Evolutionary conservation across 495 filamentous ascomycete species (phyloP).

Genomic region (Monascus purpureus): DNA sequence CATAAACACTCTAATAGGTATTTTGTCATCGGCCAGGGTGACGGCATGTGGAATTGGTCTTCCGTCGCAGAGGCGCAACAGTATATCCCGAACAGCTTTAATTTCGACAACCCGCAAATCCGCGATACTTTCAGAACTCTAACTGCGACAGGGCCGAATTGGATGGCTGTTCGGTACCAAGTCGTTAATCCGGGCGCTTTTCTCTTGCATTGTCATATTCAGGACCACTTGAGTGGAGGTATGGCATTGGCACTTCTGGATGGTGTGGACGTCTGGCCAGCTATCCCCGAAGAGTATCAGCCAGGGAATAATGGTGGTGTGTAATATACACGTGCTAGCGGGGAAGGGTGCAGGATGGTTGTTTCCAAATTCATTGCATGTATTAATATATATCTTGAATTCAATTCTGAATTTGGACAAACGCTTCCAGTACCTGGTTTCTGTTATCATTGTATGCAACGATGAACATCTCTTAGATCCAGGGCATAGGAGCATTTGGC

Average conservation of each 20-base stretch:
- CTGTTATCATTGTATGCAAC: no score
- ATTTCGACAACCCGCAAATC: slow-evolving; percentile 37
- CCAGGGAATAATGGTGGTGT: background rate
- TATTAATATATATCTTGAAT: background rate
- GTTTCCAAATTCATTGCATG: background rate
- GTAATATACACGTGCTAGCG: background rate
- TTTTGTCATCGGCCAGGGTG: slow-evolving; percentile 39
- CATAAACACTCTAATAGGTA: slow-evolving; percentile 52
- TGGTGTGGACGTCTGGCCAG: slow-evolving; percentile 43
- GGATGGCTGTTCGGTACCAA: slow-evolving; percentile 38
- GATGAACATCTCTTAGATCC: no score
- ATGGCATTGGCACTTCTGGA: slow-evolving; percentile 44
- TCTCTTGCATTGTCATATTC: slow-evolving; percentile 40
- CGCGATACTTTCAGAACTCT: slow-evolving; percentile 36
- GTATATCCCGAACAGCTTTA: slow-evolving; percentile 33
- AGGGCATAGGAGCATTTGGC: no score
- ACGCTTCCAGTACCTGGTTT: no score
- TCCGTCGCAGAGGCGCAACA: slow-evolving; percentile 38
- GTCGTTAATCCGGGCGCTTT: slow-evolving; percentile 35
- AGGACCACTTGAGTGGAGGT: slow-evolving; percentile 32
- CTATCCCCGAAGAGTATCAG: slow-evolving; percentile 15
- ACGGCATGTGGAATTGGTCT: slow-evolving; percentile 33
- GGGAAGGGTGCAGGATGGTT: background rate
- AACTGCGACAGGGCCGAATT: slow-evolving; percentile 27
- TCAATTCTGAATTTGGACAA: no score